Percentiles rank a stretch among this genome's conserved stretches.
Evolutionary conservation across 345 rosid genomes (phyloP).

Genomic region (Psidium guajava): DNA sequence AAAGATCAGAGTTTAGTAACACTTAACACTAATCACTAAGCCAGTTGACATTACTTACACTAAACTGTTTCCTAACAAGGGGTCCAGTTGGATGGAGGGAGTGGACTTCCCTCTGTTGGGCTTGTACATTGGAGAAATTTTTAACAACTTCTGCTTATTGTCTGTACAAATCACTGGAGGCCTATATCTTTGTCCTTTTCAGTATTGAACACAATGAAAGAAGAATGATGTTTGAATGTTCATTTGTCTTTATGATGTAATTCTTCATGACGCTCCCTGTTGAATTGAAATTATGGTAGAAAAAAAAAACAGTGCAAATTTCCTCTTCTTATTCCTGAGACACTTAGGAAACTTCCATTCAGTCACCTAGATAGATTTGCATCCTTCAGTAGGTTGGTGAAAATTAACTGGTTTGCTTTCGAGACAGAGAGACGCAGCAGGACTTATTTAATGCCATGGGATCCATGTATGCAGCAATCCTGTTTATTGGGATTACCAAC

Average conservation of each 20-base stretch:
- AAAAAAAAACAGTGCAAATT: not conserved
- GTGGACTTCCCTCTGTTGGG: not conserved
- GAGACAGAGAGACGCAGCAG: slow-evolving; percentile 63
- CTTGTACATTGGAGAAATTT: not conserved
- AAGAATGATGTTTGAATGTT: not conserved
- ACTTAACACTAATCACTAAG: not conserved
- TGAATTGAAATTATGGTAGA: not conserved
- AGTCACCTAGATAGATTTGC: not conserved
- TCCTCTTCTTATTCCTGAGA: not conserved
- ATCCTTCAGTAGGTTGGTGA: not conserved
- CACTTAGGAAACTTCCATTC: not conserved
- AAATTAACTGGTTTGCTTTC: not conserved
- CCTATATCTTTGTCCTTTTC: not conserved
- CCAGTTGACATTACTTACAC: not conserved
- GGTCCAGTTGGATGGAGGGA: not conserved
- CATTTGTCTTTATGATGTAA: not conserved
- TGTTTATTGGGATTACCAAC: slow-evolving; percentile 85
- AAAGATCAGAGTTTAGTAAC: not conserved
- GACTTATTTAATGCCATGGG: slow-evolving; percentile 92
- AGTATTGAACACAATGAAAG: not conserved
- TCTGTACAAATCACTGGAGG: not conserved
- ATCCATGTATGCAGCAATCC: slow-evolving; percentile 82
- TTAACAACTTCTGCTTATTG: not conserved
- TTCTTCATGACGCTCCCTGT: not conserved
- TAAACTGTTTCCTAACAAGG: not conserved